These are phyloP conservation scores for Pilasporangium apinafurcum DNA, from an alignment of 352 stramenopile species.

Conservation along the genomic window DNA sequence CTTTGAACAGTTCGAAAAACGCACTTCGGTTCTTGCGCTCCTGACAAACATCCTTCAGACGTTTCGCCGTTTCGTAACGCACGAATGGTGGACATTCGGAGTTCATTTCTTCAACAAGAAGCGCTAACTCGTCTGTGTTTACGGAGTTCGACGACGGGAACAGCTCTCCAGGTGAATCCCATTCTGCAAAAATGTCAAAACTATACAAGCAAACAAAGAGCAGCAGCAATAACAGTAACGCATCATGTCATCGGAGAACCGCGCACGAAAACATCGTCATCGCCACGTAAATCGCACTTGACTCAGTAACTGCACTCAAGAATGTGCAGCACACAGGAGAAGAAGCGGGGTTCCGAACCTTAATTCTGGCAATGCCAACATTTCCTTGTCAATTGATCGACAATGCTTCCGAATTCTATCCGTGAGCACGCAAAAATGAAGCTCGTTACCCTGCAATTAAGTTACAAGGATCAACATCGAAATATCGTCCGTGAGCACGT, in stretches of 20 bases:
- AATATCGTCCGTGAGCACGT: no score
- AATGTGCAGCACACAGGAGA: constrained; percentile 9
- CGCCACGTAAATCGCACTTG: no score
- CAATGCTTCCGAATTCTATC: constrained; percentile 62
- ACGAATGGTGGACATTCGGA: constrained; percentile 35
- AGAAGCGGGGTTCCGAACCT: constrained; percentile 28
- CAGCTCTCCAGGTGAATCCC: constrained; percentile 38
- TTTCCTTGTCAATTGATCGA: constrained; percentile 48
- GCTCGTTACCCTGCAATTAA: constrained; percentile 41
- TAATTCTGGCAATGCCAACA: constrained; percentile 52
- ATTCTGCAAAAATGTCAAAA: constrained; percentile 66
- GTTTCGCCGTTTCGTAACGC: constrained; percentile 64
- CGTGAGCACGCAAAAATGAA: constrained; percentile 59
- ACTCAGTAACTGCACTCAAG: constrained; percentile 4
- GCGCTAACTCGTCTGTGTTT: constrained; percentile 41
- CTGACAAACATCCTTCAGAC: constrained; percentile 69
- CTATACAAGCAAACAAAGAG: constrained; percentile 20
- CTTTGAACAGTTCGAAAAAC: constrained; percentile 29
- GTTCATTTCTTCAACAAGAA: constrained; percentile 52
- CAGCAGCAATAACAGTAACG: not conserved
- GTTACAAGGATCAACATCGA: constrained; percentile 13
- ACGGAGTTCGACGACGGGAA: constrained; percentile 34
- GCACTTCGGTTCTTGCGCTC: constrained; percentile 40
- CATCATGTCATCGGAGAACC: constrained; percentile 1
- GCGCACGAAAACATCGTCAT: no score